Evolutionary conservation across 495 filamentous ascomycete species (phyloP).

Genomic region (Niebla homalea): DNA sequence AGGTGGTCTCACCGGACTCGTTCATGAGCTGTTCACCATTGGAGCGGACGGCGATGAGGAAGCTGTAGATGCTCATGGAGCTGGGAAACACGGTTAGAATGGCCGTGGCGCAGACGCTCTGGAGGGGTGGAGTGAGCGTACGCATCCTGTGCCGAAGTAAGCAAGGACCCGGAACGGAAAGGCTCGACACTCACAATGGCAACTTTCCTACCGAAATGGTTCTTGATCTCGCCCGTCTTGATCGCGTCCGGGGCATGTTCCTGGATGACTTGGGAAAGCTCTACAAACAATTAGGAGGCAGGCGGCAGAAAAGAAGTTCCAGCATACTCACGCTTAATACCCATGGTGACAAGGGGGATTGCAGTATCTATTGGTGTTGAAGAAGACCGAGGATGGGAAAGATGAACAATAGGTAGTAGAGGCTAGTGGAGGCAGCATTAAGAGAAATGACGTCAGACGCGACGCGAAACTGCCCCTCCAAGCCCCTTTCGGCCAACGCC

Average conservation of each 20-base stretch:
- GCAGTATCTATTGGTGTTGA: not conserved
- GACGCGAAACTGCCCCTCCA: too few relatives aligned
- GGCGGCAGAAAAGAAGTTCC: not conserved
- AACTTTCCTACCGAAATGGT: conserved; percentile 93
- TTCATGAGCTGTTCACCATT: conserved; percentile 91
- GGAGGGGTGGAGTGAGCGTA: conserved; percentile 32
- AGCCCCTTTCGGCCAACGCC: too few relatives aligned
- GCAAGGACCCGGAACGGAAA: not conserved
- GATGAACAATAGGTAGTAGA: not conserved
- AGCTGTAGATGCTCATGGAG: conserved; percentile 98
- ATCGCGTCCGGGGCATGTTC: conserved; percentile 89
- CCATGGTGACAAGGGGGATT: conserved; percentile 66
- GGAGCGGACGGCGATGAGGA: conserved; percentile 91
- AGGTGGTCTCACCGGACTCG: conserved; percentile 89
- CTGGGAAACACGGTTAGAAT: conserved; percentile 27
- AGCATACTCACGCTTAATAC: conserved; percentile 60
- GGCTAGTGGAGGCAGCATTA: not conserved
- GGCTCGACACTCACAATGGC: conserved; percentile 58
- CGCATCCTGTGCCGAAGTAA: conserved; percentile 56
- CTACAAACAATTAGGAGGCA: conserved; percentile 23
- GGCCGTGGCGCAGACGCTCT: not conserved
- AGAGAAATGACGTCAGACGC: too few relatives aligned
- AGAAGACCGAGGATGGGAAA: not conserved
- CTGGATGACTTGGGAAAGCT: conserved; percentile 73
- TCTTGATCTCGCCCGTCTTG: conserved; percentile 94